Evolutionary conservation across 306 rosid genomes (phyloP).

Genomic region (Vigna angularis): DNA sequence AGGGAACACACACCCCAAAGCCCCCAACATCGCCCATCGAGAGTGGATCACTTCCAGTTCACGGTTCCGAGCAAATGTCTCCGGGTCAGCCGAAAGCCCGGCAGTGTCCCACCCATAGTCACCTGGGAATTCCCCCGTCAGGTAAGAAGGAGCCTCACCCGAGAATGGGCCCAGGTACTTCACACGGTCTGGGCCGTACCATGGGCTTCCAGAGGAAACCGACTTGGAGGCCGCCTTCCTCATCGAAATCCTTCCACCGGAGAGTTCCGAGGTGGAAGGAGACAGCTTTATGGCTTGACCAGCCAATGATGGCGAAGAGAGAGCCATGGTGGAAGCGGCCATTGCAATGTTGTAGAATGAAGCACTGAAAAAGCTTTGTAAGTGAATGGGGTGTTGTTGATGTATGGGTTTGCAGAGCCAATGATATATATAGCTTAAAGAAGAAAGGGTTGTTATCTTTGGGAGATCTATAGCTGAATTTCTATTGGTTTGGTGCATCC

Average conservation of each 20-base stretch:
- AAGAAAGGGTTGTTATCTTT: slow-evolving; percentile 23
- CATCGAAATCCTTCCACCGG: slow-evolving; percentile 6
- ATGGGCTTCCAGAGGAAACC: slow-evolving; percentile 33
- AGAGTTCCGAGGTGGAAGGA: background rate
- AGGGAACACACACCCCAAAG: slow-evolving; percentile 28
- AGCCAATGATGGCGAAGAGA: slow-evolving; percentile 39
- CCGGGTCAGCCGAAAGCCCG: too few relatives aligned
- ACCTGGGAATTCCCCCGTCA: too few relatives aligned
- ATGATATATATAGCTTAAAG: background rate
- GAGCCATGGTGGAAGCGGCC: slow-evolving; percentile 45
- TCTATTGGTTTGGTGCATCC: slow-evolving; percentile 19
- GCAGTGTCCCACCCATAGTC: too few relatives aligned
- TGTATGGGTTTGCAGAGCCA: background rate
- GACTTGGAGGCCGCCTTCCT: slow-evolving; percentile 5
- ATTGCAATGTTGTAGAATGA: too few relatives aligned
- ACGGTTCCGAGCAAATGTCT: too few relatives aligned
- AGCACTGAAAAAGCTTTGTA: too few relatives aligned
- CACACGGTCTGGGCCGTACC: slow-evolving; percentile 47
- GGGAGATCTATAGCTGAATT: background rate
- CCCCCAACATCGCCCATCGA: too few relatives aligned
- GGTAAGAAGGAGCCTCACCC: too few relatives aligned
- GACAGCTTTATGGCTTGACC: slow-evolving; percentile 34
- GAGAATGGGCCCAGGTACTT: background rate
- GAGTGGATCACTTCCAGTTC: too few relatives aligned
- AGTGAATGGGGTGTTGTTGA: too few relatives aligned